Conservation (phyloP, 2,329 filamentous ascomycete genomes). For the Didymella segeticola region DNA sequence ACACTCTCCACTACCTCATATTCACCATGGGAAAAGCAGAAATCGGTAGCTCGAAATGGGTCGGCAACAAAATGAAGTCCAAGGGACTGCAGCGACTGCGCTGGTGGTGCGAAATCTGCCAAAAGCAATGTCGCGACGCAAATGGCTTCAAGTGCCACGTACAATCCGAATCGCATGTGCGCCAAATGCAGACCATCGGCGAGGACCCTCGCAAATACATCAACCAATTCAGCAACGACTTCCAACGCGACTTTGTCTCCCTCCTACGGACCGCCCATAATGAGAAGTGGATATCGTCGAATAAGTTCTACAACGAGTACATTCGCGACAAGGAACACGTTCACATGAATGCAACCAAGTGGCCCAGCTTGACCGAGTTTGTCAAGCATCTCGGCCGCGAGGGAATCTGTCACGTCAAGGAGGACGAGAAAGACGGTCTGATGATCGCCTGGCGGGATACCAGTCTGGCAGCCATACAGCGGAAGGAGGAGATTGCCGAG, state of each 20-base stretch:
- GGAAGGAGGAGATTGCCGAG: constrained; percentile 80
- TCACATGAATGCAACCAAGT: constrained; percentile 93
- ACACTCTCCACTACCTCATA: no score
- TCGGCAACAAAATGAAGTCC: constrained; percentile 89
- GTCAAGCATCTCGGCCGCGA: constrained; percentile 85
- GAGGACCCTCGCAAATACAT: constrained; percentile 87
- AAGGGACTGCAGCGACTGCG: constrained; percentile 69
- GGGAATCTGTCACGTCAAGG: constrained; percentile 80
- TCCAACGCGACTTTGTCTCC: constrained; percentile 78
- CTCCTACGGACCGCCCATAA: constrained; percentile 84
- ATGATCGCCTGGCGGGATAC: constrained; percentile 92
- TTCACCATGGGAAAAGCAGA: constrained; percentile 84
- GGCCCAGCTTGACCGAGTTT: constrained; percentile 87
- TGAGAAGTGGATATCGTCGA: constrained; percentile 87
- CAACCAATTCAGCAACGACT: constrained; percentile 80
- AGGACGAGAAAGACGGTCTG: constrained; percentile 87
- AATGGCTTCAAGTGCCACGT: constrained; percentile 77
- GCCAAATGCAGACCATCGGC: constrained; percentile 87
- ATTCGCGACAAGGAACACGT: constrained; percentile 75
- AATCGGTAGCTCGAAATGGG: constrained; percentile 86
- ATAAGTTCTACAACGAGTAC: constrained; percentile 95
- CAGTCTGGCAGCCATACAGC: constrained; percentile 79
- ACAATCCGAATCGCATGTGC: constrained; percentile 82
- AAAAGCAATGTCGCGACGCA: constrained; percentile 78
- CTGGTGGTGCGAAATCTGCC: constrained; percentile 88